Percentiles rank a stretch among this genome's conserved stretches.
Evolutionary conservation across 2,329 filamentous ascomycete species (phyloP).

Genomic region (Tolypocladium paradoxum): DNA sequence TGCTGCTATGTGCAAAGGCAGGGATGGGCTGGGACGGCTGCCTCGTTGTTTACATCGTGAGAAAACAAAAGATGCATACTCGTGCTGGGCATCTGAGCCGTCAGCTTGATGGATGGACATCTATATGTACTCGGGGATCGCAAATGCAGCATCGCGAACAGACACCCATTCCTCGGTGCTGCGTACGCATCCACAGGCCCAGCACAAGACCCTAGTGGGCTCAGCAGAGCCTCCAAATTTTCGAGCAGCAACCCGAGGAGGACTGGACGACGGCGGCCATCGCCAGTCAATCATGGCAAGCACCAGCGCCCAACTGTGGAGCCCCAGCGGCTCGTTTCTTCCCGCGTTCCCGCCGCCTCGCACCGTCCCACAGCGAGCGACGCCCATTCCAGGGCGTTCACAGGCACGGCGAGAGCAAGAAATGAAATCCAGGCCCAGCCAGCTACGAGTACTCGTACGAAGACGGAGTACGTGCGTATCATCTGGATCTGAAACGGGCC

Average conservation of each 20-base stretch:
- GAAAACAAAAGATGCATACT: not conserved
- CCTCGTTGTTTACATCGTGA: not conserved
- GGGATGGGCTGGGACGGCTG: not conserved
- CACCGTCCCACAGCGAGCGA: no score
- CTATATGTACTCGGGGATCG: not conserved
- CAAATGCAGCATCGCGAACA: not conserved
- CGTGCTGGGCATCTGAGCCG: not conserved
- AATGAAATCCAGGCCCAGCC: no score
- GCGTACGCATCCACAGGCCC: no score
- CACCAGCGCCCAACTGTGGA: conserved; percentile 9
- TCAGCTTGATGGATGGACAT: not conserved
- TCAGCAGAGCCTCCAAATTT: not conserved
- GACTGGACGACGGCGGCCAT: not conserved
- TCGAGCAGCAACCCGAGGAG: not conserved
- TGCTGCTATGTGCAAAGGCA: not conserved
- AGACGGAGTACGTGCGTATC: not conserved
- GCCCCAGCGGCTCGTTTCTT: not conserved
- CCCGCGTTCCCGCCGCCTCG: not conserved
- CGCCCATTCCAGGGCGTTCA: not conserved
- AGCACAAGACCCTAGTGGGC: not conserved
- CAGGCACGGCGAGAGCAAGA: no score
- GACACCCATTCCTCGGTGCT: no score
- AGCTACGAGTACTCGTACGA: no score
- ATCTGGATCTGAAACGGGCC: not conserved
- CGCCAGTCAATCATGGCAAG: not conserved